Conservation (phyloP, 2,329 filamentous ascomycete genomes). For the Cladosporium sp. region DNA sequence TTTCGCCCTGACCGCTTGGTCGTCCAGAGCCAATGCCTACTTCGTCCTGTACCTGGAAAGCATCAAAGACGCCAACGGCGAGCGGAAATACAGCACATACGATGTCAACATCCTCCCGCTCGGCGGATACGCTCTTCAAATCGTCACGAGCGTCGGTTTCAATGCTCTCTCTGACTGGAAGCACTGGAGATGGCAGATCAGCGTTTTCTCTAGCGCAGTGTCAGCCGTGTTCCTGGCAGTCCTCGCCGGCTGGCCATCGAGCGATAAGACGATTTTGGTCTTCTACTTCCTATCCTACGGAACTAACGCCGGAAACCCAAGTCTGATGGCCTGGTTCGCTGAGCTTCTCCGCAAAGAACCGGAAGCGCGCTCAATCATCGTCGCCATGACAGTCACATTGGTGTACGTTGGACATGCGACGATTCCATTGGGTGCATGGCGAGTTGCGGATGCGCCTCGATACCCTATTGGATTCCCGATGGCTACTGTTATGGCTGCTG, state of each 20-base stretch:
- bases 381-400: conserved; percentile 1
- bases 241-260: not conserved
- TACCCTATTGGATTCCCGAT: not conserved
- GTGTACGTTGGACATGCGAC: conserved; percentile 3
- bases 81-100: conserved; percentile 6
- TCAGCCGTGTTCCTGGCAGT: not conserved
- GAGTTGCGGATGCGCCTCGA: not conserved
- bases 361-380: not conserved
- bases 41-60: conserved; percentile 1
- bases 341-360: conserved; percentile 1
- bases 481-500: not conserved
- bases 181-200: conserved; percentile 5
- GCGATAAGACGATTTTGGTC: not conserved
- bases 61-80: not conserved
- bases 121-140: not conserved
- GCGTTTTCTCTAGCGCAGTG: not conserved
- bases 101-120: conserved; percentile 3
- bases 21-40: not conserved
- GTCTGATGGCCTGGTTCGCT: conserved; percentile 4
- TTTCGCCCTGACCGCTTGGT: conserved; percentile 1
- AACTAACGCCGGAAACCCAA: not conserved
- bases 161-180: not conserved
- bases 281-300: conserved; percentile 4
- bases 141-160: conserved; percentile 1
- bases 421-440: not conserved